These are phyloP conservation scores for Xanthoparmelia taractica DNA, from an alignment of 495 filamentous ascomycete species.

Conservation along the genomic window DNA sequence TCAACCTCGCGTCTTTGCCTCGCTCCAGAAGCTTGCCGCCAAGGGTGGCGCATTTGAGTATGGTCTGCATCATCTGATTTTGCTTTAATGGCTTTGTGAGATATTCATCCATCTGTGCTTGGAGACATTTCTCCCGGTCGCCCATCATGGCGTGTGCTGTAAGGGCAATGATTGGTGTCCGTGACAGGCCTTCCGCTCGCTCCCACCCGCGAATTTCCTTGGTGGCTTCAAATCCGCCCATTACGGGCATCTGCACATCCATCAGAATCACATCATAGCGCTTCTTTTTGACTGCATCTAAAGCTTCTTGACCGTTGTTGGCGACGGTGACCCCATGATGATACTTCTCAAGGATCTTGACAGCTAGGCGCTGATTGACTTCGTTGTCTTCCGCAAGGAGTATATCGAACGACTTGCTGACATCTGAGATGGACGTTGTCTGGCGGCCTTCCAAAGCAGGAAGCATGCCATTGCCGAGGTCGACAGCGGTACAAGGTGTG, in stretches of 20 bases:
- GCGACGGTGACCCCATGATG: slow-evolving; percentile 95
- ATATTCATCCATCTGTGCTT: slow-evolving; percentile 99
- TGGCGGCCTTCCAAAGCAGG: slow-evolving; percentile 94
- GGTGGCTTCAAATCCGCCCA: slow-evolving; percentile 98
- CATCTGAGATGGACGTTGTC: slow-evolving; percentile 83
- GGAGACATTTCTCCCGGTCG: slow-evolving; percentile 95
- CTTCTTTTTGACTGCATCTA: slow-evolving; percentile 66
- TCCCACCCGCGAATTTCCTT: slow-evolving; percentile 96
- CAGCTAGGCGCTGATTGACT: slow-evolving; percentile 91
- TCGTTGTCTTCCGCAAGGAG: slow-evolving; percentile 95
- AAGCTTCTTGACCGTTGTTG: slow-evolving; percentile 85
- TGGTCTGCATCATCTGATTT: slow-evolving; percentile 97
- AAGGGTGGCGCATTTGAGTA: slow-evolving; percentile 88
- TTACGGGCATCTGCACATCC: slow-evolving; percentile 99
- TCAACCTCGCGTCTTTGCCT: slow-evolving; percentile 51
- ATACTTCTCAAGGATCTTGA: slow-evolving; percentile 97
- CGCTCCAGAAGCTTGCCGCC: slow-evolving; percentile 80
- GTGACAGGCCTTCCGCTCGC: slow-evolving; percentile 61
- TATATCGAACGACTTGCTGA: slow-evolving; percentile 93
- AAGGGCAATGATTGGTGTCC: slow-evolving; percentile 92
- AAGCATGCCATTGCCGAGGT: slow-evolving; percentile 96
- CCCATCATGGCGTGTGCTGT: slow-evolving; percentile 99
- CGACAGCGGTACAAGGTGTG: slow-evolving; percentile 87
- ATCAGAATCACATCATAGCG: slow-evolving; percentile 96
- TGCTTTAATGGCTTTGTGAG: slow-evolving; percentile 96